A percentile compares a stretch with the other conserved stretches of the same genome.
phyloP scores from a whole-genome alignment of 441 rosid species.

The Gossypium laxum region DNA sequence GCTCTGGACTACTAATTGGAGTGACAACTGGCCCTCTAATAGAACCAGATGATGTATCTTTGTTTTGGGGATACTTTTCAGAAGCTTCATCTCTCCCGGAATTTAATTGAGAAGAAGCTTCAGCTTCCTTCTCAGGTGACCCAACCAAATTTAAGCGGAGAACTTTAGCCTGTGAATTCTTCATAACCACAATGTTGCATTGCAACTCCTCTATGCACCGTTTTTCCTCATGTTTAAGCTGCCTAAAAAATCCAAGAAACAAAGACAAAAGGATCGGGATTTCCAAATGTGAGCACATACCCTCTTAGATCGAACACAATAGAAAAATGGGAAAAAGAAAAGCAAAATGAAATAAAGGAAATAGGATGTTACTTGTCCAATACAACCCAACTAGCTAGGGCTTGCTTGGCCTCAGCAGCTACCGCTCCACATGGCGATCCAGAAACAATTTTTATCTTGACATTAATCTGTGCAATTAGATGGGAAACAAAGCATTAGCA shows the following conservation, averaged over 20 bases:
- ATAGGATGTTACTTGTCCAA: constrained; percentile 64
- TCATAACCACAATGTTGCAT: constrained; percentile 91
- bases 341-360: neutral
- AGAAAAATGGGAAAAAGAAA: neutral
- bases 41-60: constrained; percentile 37
- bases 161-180: constrained; percentile 77
- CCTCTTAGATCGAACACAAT: neutral
- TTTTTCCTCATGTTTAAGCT: constrained; percentile 72
- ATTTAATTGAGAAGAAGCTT: constrained; percentile 26
- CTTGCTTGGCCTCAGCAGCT: constrained; percentile 77
- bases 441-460: constrained; percentile 83
- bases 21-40: constrained; percentile 71
- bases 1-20: constrained; percentile 91
- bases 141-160: constrained; percentile 88
- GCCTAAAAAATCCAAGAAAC: constrained; percentile 35
- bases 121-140: constrained; percentile 45
- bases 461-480: constrained; percentile 53
- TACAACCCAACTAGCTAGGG: constrained; percentile 81
- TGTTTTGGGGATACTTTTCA: constrained; percentile 29
- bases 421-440: constrained; percentile 78
- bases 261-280: neutral
- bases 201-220: constrained; percentile 78
- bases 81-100: constrained; percentile 39
- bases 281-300: neutral
- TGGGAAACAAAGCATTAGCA: constrained; percentile 18